These are phyloP conservation scores for Pholiota conissans DNA, from an alignment of 768 basidiomycete genomes.

Conservation along the genomic window DNA sequence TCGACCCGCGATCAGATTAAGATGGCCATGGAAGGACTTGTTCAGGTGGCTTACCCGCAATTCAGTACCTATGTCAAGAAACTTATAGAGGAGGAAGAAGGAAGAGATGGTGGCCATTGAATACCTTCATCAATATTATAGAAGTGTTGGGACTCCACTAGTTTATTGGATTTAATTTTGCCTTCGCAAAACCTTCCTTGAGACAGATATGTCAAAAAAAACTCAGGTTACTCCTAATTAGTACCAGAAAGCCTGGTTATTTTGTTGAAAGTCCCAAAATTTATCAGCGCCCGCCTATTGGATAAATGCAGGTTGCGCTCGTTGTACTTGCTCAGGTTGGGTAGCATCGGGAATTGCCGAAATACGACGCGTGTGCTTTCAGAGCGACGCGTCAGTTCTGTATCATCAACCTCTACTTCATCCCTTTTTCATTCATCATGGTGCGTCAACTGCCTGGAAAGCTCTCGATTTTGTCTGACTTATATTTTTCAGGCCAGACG, in stretches of 20 bases:
- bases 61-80: neutral
- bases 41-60: conserved; percentile 6
- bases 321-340: too few species aligned
- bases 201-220: too few species aligned
- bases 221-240: too few species aligned
- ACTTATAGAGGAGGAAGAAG: neutral
- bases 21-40: conserved; percentile 33
- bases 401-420: conserved; percentile 12
- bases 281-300: too few species aligned
- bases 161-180: too few species aligned
- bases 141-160: too few species aligned
- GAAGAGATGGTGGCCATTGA: too few species aligned
- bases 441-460: conserved; percentile 30
- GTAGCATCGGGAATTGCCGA: conserved; percentile 34
- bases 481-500: conserved; percentile 69
- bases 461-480: neutral
- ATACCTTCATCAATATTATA: too few species aligned
- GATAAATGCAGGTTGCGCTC: too few species aligned
- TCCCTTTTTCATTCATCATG: conserved; percentile 40
- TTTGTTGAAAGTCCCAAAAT: too few species aligned
- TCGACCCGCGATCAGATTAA: conserved; percentile 58
- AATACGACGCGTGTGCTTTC: conserved; percentile 43
- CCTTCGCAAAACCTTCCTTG: too few species aligned
- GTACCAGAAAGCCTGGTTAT: too few species aligned
- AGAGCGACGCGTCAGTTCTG: conserved; percentile 44